These are phyloP conservation scores for Pythium aquatile DNA, from an alignment of 352 stramenopile species.

Conservation along the genomic window DNA sequence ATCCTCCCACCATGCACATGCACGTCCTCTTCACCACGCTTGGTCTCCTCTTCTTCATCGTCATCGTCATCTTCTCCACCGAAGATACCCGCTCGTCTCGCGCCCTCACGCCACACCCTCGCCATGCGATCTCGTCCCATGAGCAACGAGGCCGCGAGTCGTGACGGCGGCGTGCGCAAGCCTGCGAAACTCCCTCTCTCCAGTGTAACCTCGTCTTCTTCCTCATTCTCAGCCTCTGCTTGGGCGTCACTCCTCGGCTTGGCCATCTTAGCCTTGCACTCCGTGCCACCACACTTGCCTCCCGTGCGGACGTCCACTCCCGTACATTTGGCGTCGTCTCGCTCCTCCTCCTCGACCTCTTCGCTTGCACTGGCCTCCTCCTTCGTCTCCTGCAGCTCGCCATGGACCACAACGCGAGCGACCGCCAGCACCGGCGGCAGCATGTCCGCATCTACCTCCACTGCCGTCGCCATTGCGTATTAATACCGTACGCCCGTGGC, in stretches of 20 bases:
- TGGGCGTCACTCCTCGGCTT: background rate
- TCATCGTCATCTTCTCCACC: background rate
- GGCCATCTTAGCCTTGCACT: background rate
- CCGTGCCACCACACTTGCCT: background rate
- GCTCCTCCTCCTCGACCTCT: background rate
- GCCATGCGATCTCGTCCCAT: slow-evolving; percentile 4
- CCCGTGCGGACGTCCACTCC: background rate
- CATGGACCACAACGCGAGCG: background rate
- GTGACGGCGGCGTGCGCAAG: background rate
- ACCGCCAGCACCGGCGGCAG: background rate
- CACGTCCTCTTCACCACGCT: background rate
- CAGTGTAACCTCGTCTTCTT: background rate
- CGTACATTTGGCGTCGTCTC: background rate
- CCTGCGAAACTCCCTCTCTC: background rate
- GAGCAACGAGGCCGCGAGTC: background rate
- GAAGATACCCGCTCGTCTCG: background rate
- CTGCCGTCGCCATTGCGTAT: background rate
- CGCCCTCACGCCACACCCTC: background rate
- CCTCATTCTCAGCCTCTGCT: background rate
- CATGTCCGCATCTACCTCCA: background rate
- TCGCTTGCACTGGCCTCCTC: background rate
- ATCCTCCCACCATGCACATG: background rate
- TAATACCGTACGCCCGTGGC: background rate
- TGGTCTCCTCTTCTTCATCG: slow-evolving; percentile 2
- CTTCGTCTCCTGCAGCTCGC: background rate